Conservation (phyloP, 108 stramenopile species). For the Cyclotella sp. region DNA sequence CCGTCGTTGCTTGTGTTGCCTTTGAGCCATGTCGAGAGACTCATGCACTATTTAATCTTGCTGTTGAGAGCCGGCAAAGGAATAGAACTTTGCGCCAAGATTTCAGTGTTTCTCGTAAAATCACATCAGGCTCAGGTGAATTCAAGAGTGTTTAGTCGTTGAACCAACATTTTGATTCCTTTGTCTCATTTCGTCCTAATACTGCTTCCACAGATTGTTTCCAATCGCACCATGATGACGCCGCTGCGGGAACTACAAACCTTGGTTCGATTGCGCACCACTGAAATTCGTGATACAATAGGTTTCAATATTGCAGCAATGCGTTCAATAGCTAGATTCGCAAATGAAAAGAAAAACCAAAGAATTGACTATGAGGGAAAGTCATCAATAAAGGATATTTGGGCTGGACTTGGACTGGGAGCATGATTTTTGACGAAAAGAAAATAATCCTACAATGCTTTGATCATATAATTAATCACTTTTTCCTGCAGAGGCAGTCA, state of each 20-base stretch:
- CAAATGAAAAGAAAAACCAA: constrained; percentile 12
- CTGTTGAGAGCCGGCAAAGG: constrained; percentile 70
- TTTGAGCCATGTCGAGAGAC: constrained; percentile 73
- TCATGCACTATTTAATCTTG: constrained; percentile 78
- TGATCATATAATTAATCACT: background rate
- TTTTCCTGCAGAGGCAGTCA: no score
- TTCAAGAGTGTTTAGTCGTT: background rate
- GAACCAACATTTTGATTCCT: background rate
- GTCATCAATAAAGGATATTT: constrained; percentile 50
- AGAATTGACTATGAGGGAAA: constrained; percentile 29
- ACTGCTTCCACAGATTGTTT: constrained; percentile 47
- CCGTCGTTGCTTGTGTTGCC: constrained; percentile 92
- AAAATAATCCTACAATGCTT: background rate
- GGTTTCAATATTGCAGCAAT: constrained; percentile 88
- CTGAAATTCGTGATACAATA: constrained; percentile 71
- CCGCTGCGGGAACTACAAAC: constrained; percentile 77
- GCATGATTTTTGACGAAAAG: background rate
- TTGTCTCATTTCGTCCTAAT: constrained; percentile 9
- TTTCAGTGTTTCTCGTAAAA: constrained; percentile 77
- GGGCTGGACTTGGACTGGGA: constrained; percentile 67
- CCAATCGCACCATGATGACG: constrained; percentile 62
- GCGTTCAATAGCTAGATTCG: background rate
- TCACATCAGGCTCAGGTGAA: constrained; percentile 81
- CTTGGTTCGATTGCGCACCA: constrained; percentile 58
- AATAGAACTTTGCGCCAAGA: constrained; percentile 81